Evolutionary conservation across 345 rosid genomes (phyloP).

Genomic region (Linum trigynum): DNA sequence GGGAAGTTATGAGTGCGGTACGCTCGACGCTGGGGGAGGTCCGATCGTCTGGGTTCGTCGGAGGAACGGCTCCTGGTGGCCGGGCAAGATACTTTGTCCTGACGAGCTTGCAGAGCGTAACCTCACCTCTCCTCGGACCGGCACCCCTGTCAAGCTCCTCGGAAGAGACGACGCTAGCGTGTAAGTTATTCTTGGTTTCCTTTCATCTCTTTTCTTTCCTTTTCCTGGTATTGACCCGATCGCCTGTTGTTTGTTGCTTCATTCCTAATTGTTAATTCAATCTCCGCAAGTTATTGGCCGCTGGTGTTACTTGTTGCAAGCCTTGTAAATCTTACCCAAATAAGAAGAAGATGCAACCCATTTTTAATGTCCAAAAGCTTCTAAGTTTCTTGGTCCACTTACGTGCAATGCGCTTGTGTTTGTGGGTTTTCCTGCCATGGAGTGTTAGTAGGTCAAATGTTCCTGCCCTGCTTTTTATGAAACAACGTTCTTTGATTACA

Average conservation of each 20-base stretch:
- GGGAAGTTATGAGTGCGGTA: background rate
- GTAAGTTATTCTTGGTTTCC: constrained; percentile 31
- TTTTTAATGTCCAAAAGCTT: background rate
- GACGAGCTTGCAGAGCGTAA: constrained; percentile 71
- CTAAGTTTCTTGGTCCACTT: background rate
- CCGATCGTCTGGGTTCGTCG: constrained; percentile 95
- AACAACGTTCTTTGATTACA: background rate
- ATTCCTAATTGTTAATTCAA: background rate
- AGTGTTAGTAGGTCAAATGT: background rate
- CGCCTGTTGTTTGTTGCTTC: background rate
- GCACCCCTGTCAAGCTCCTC: constrained; percentile 97
- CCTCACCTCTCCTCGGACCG: constrained; percentile 81
- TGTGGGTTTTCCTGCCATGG: background rate
- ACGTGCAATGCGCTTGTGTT: background rate
- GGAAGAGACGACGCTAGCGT: constrained; percentile 99
- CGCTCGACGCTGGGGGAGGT: constrained; percentile 23
- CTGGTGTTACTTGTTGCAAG: background rate
- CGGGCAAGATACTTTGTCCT: constrained; percentile 74
- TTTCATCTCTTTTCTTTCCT: background rate
- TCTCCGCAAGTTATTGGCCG: background rate
- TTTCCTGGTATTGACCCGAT: background rate
- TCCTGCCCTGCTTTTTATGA: too few relatives aligned
- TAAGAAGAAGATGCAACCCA: background rate
- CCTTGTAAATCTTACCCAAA: too few relatives aligned
- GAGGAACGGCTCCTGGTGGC: constrained; percentile 99